Base-by-base conservation (phyloP, 768 basidiomycete species). In the Inosperma sp. region DNA sequence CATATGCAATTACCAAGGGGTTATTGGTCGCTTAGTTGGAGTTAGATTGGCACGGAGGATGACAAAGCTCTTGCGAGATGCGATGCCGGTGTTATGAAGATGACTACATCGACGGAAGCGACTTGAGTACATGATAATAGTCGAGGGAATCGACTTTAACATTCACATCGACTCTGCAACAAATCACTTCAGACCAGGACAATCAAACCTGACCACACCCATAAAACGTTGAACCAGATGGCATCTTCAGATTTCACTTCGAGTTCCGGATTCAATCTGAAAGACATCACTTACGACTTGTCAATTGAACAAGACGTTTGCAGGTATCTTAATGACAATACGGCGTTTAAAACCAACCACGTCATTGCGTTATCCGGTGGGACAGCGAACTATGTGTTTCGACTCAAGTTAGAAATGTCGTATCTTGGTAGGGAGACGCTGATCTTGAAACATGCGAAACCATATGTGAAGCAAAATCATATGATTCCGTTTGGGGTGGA, bases 401-500 rank as follows among this genome's bases (percentile, higher is more conserved):
- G 84, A 25, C 59, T 85, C n/a, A 60, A 61, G 26, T 69, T 84
- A 35, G 55, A 53, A 13, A 54, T 42, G 27, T 70, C 73, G 7
- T 67, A 76, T 49, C 59, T 72, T 30, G 79, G 76, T 0, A 65
- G 59, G 4, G 51, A 60, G 43, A 82, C 80, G 4, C 60, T 82
- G 10, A 69, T 86, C 25, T 56, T 85, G 35, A 86, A 87, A 64
- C 80, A 85, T 64, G 73, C 73, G 8, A 72, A 75, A 42, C 67
- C 74, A 22, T 79, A 74, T 53, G 62, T 67, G 29, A 59, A 72
- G 66, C 46, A 16, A 26, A 52, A 56, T 29, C 42, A 60, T 46
- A 31, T 31, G 52, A 25, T 69, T 50, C 30, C 59, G 35, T 62
- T 70, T 27, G 57, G 59, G 30, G 55, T 79, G 13, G 68, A 72